Evolutionary conservation across 352 stramenopile species (phyloP).

Genomic region (Pythium chondricola): DNA sequence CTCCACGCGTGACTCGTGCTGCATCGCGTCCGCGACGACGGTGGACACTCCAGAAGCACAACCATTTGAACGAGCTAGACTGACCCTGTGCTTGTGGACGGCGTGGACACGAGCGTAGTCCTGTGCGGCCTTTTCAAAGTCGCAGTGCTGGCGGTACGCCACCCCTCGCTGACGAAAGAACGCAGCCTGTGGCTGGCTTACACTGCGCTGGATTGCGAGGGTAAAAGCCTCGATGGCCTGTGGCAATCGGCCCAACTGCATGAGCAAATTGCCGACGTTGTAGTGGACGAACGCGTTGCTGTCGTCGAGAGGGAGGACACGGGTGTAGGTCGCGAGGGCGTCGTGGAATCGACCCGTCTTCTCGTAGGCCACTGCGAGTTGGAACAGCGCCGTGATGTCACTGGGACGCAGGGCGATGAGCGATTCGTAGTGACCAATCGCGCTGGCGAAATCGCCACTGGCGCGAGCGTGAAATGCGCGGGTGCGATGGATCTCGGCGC

Average conservation of each 20-base stretch:
- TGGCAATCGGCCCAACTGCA: constrained; percentile 27
- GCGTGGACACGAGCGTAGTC: constrained; percentile 31
- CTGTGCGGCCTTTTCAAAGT: constrained; percentile 56
- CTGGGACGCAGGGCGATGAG: constrained; percentile 13
- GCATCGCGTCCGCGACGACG: neutral
- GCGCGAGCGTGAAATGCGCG: constrained; percentile 39
- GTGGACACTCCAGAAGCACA: too few relatives aligned
- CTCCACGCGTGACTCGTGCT: neutral
- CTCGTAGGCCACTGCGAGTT: constrained; percentile 47
- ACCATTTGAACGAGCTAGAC: neutral
- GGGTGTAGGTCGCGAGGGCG: constrained; percentile 30
- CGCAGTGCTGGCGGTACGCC: constrained; percentile 44
- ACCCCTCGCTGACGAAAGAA: constrained; percentile 52
- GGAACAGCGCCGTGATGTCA: constrained; percentile 24
- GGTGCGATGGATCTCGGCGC: constrained; percentile 30
- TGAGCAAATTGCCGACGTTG: constrained; percentile 49
- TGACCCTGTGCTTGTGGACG: neutral
- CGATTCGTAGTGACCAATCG: constrained; percentile 36
- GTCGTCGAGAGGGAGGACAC: constrained; percentile 18
- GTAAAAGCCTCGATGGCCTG: constrained; percentile 44
- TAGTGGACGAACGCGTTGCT: constrained; percentile 41
- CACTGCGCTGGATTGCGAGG: constrained; percentile 29
- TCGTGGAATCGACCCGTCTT: constrained; percentile 26
- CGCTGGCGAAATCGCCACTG: constrained; percentile 34
- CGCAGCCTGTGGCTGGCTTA: constrained; percentile 5